phyloP scores from a whole-genome alignment of 306 rosid genomes.

The Oxytropis ochrocephala region DNA sequence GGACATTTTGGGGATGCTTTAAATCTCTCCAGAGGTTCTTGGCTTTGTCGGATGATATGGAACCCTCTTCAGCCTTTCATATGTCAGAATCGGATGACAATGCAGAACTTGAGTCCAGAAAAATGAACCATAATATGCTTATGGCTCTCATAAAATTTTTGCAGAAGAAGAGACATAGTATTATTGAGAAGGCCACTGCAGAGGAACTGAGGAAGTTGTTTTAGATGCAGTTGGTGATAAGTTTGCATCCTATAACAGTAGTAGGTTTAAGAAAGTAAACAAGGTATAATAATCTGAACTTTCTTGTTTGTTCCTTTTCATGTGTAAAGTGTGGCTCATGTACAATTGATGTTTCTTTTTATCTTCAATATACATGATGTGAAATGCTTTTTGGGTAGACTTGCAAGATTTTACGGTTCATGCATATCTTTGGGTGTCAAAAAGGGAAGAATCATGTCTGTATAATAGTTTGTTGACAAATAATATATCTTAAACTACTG shows the following conservation, averaged over 20 bases:
- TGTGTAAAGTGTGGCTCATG: background rate
- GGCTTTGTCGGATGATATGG: slow-evolving; percentile 84
- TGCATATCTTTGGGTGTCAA: slow-evolving; percentile 1
- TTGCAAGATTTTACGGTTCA: slow-evolving; percentile 1
- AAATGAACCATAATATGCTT: slow-evolving; percentile 86
- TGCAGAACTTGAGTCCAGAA: slow-evolving; percentile 70
- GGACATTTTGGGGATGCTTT: slow-evolving; percentile 56
- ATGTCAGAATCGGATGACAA: slow-evolving; percentile 58
- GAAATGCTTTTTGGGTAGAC: background rate
- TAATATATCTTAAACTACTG: background rate
- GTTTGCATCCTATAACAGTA: slow-evolving; percentile 33
- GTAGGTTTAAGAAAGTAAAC: slow-evolving; percentile 62
- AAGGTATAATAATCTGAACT: slow-evolving; percentile 49
- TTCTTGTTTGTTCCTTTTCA: background rate
- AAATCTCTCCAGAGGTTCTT: slow-evolving; percentile 69
- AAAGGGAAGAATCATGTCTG: background rate
- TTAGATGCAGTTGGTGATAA: slow-evolving; percentile 83
- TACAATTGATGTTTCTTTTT: background rate
- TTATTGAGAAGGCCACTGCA: slow-evolving; percentile 91
- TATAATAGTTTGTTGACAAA: background rate
- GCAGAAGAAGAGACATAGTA: slow-evolving; percentile 72
- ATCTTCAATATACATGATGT: background rate
- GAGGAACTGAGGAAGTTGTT: slow-evolving; percentile 97
- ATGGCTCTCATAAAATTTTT: slow-evolving; percentile 94
- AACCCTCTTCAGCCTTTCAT: slow-evolving; percentile 34